Base-by-base conservation (phyloP, 208 protist genomes). In the Acanthamoeba sp. region DNA sequence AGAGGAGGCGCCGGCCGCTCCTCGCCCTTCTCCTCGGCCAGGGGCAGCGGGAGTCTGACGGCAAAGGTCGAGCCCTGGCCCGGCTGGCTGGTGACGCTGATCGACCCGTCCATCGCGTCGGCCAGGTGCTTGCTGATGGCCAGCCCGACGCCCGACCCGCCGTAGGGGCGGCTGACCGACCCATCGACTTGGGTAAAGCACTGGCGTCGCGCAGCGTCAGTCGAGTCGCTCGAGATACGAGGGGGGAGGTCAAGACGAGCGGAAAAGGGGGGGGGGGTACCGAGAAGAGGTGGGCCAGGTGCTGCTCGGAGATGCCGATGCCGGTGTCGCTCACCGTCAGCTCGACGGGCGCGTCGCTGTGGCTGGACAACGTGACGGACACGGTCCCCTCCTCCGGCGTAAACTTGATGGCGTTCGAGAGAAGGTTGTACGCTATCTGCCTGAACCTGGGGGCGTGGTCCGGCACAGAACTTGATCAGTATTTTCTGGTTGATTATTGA, bases 371-470 rank as follows among this genome's bases (percentile, higher is more conserved):
- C n/a, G 32, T 36, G n/a, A 85, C 76, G 24, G 38, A 45, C n/a
- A 85, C 16, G n/a, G 42, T 24, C 2, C 82, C 82, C 7, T 38
- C 10, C 45, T 90, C 82, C 38, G 52, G 82, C 22, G 88, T 93
- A 32, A 93, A 93, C 88, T 93, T 93, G 34, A 93, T 93, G 59
- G 88, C 88, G 27, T 93, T 93, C 2, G 59, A 78, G 27, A 93
- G 36, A 6, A 93, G 42, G 88, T 40, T 78, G 34, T 22, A 78
- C 24, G 78, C 2, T 5, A 93, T 50, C 69, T 93, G 88, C n/a
- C 88, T 32, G 36, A 89, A 66, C 80, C 80, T 89, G 71, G 0
- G 5, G 55, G 12, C 45, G 45, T 50, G 45, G 45, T 50, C 45
- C n/a, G n/a, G n/a, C n/a, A n/a, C n/a, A n/a, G n/a, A n/a, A n/a